Conservation (phyloP, 2,329 filamentous ascomycete genomes). For the Sphaerulina vaccinii region DNA sequence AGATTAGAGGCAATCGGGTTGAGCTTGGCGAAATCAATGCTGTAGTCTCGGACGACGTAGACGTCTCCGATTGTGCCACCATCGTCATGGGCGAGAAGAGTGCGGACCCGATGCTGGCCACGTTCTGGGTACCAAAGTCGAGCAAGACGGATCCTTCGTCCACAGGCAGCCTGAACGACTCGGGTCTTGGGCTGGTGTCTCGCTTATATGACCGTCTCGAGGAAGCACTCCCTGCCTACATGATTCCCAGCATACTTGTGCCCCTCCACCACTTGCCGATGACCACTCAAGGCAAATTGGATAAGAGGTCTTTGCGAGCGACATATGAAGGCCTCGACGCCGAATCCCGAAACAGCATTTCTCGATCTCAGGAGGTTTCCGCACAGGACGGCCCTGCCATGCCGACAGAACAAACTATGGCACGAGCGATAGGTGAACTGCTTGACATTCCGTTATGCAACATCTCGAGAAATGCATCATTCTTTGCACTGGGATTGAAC, state of each 20-base stretch:
- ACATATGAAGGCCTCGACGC: conserved; percentile 50
- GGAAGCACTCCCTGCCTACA: conserved; percentile 66
- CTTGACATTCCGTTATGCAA: conserved; percentile 47
- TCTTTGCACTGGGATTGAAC: conserved; percentile 69
- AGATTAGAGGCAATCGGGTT: conserved; percentile 75
- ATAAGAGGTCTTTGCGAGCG: conserved; percentile 55
- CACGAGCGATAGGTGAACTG: conserved; percentile 53
- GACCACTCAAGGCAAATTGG: conserved; percentile 72
- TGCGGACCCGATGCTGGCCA: conserved; percentile 57
- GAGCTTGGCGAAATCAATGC: conserved; percentile 75
- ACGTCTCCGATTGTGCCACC: conserved; percentile 63
- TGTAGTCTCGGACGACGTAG: conserved; percentile 53
- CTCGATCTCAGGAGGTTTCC: conserved; percentile 36
- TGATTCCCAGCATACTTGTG: conserved; percentile 74
- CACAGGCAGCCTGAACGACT: conserved; percentile 5
- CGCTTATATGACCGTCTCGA: conserved; percentile 56
- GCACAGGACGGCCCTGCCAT: conserved; percentile 50
- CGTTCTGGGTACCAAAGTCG: conserved; percentile 64
- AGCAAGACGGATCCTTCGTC: background rate
- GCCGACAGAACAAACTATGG: conserved; percentile 56
- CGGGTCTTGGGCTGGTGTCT: conserved; percentile 8
- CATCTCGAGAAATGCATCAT: conserved; percentile 66
- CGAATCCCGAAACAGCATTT: conserved; percentile 46
- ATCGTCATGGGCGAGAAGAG: conserved; percentile 53
- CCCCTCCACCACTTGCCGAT: conserved; percentile 68